Base-by-base conservation (phyloP, 345 rosid species). In the Corchorus capsularis region DNA sequence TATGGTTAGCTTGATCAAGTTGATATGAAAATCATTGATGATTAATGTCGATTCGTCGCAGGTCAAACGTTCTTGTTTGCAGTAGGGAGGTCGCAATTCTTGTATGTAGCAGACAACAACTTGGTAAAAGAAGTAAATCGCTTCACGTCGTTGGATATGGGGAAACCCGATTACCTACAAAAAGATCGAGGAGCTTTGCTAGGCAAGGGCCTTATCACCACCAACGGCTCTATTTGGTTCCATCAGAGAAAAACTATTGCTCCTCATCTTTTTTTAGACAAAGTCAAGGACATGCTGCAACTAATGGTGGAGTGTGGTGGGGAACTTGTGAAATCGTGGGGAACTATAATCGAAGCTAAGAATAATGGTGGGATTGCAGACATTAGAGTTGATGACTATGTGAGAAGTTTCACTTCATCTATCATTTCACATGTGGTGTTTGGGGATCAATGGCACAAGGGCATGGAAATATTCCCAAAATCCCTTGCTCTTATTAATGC, bases 351-450 rank as follows among this genome's bases (percentile, higher is more conserved):
- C 32, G 67, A 50, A 52, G 55, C 12, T 54, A 41, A 27, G 0
- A 27, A 27, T 27, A 27, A 68, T 50, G 56, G 71, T 35, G 50
- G 64, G n/a, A 8, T 60, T 22, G 80, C 62, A 4, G 80, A 73
- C 22, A 70, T 80, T 17, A 47, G 11, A 41, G 54, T 80, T 8
- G 77, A 72, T 53, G 77, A 43, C 4, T 15, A 72, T 34, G 34
- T 69, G 27, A 79, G 82, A 75, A 79, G 47, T 50, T 79, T 61
- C 39, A 27, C 82, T 16, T 61, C 71, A 17, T 22, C 10, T 64
- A 32, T 75, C 49, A 70, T 64, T 59, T 69, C 75, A 35, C 69
- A 63, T 32, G 14, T 70, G 39, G 5, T 53, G 10, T 75, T 79
- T n/a, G 67, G 81, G 4, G 17, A 47, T 4, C 73, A 77, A 34